Conservation (phyloP, 441 rosid genomes). For the Corymbia calophylla region DNA sequence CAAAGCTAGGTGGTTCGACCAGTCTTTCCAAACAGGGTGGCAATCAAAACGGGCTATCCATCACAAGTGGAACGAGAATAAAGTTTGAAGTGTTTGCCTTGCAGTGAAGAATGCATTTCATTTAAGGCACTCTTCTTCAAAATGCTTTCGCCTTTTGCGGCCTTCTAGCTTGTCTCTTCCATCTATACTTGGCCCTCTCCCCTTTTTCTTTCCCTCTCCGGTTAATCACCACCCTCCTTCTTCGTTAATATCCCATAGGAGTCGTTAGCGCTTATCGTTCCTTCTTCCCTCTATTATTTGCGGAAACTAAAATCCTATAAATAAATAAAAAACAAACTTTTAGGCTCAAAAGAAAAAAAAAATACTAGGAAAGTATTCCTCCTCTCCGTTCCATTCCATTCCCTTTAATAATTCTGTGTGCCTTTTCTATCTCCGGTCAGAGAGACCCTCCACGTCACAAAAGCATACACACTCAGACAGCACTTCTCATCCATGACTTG, state of each 20-base stretch:
- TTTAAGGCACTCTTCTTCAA: background rate
- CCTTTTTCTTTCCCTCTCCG: too few species aligned
- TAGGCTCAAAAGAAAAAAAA: too few species aligned
- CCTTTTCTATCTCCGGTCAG: background rate
- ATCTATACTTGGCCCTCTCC: too few species aligned
- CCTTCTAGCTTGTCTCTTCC: too few species aligned
- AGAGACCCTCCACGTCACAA: background rate
- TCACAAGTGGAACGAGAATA: background rate
- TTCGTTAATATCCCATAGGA: too few species aligned
- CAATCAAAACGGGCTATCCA: background rate
- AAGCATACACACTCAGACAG: background rate
- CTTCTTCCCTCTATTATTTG: background rate
- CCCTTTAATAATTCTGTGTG: background rate
- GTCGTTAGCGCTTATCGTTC: background rate
- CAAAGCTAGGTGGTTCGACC: background rate
- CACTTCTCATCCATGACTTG: background rate
- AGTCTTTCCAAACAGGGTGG: background rate
- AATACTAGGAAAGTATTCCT: background rate
- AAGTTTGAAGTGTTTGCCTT: background rate
- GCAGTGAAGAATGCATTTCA: background rate
- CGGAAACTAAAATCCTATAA: background rate
- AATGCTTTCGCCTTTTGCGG: background rate
- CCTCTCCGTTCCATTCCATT: background rate
- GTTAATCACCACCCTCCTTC: too few species aligned
- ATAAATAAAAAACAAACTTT: background rate